Evolutionary conservation across 257 asterid genomes (phyloP).

Genomic region (Solanum stenotomum): DNA sequence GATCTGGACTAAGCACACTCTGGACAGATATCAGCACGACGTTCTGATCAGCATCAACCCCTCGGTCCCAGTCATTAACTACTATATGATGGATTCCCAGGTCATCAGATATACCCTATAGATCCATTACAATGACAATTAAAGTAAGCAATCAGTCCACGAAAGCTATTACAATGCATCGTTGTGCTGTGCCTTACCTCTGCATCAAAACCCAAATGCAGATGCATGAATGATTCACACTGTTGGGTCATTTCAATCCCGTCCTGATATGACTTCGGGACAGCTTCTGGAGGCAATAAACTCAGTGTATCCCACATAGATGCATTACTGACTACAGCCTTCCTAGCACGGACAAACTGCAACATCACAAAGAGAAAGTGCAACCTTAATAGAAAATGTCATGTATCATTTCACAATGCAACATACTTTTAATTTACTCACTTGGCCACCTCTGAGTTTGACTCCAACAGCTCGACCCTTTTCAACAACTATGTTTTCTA

Average conservation of each 20-base stretch:
- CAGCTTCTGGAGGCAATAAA: conserved; percentile 56
- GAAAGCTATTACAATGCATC: neutral
- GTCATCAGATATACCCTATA: conserved; percentile 63
- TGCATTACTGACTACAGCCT: conserved; percentile 92
- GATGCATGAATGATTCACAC: conserved; percentile 96
- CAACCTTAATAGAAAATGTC: neutral
- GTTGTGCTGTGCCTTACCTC: conserved; percentile 33
- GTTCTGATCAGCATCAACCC: conserved; percentile 93
- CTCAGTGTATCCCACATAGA: conserved; percentile 94
- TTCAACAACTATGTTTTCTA: conserved; percentile 70
- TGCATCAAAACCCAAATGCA: conserved; percentile 88
- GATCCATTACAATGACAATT: neutral
- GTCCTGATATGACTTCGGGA: conserved; percentile 60
- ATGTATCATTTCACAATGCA: neutral
- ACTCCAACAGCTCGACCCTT: conserved; percentile 88
- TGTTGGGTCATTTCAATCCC: conserved; percentile 61
- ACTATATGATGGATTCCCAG: conserved; percentile 92
- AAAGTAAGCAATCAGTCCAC: neutral
- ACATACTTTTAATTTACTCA: conserved; percentile 22
- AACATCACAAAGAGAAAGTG: neutral
- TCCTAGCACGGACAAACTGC: conserved; percentile 80
- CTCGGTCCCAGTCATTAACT: conserved; percentile 88
- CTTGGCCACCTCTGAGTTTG: conserved; percentile 83
- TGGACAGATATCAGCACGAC: conserved; percentile 85
- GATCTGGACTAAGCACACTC: conserved; percentile 68